A percentile compares a stretch with the other conserved stretches of the same genome.
These are phyloP conservation scores for Trypanosoma avium DNA, from an alignment of 208 protist species.

Conservation along the genomic window DNA sequence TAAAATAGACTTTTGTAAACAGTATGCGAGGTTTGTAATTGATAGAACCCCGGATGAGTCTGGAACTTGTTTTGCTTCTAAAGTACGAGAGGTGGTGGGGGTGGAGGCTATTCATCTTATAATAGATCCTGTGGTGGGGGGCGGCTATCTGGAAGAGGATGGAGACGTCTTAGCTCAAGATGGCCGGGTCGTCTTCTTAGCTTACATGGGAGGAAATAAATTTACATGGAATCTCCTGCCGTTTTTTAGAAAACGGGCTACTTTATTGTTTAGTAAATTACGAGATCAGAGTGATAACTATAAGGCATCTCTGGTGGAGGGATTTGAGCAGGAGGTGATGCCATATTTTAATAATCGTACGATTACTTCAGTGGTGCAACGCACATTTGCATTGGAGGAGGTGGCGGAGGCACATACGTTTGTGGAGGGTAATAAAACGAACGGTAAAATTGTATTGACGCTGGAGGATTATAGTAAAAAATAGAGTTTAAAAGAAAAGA, in stretches of 20 bases:
- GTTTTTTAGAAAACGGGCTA: conserved; percentile 59
- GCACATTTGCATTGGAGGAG: conserved; percentile 67
- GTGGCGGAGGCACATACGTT: conserved; percentile 59
- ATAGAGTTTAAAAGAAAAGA: too few species aligned
- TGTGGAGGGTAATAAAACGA: conserved; percentile 54
- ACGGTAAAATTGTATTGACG: conserved; percentile 72
- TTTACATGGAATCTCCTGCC: conserved; percentile 63
- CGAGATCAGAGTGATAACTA: conserved; percentile 59
- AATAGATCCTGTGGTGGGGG: conserved; percentile 79
- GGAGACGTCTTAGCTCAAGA: conserved; percentile 58
- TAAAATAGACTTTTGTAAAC: conserved; percentile 80
- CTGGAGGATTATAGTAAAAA: conserved; percentile 16
- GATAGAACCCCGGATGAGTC: conserved; percentile 64
- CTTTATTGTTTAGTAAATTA: conserved; percentile 74
- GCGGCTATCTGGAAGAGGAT: conserved; percentile 69
- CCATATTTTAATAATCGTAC: conserved; percentile 51
- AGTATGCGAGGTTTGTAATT: conserved; percentile 51
- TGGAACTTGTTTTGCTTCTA: conserved; percentile 65
- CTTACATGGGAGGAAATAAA: conserved; percentile 59
- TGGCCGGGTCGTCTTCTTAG: conserved; percentile 63
- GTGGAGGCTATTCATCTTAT: conserved; percentile 58
- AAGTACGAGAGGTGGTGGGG: conserved; percentile 52
- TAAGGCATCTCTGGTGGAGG: conserved; percentile 51
- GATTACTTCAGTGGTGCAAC: conserved; percentile 63
- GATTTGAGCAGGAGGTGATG: conserved; percentile 60